Conservation (phyloP, 768 basidiomycete species). For the Lyophyllum decastes region DNA sequence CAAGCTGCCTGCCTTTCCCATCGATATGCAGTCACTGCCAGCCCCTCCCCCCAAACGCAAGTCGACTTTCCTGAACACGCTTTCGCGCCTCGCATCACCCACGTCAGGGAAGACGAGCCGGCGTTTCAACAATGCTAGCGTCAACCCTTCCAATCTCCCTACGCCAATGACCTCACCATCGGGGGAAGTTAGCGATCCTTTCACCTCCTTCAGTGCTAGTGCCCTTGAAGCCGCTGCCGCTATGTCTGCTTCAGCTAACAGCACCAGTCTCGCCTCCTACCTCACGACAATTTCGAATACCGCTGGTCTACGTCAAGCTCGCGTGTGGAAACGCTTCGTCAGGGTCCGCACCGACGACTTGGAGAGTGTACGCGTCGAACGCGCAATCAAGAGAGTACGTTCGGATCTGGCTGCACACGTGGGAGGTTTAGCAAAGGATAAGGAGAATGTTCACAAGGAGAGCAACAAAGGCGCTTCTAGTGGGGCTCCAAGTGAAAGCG, state of each 20-base stretch:
- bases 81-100: constrained; percentile 81
- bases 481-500: constrained; percentile 19
- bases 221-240: constrained; percentile 28
- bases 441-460: constrained; percentile 27
- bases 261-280: constrained; percentile 75
- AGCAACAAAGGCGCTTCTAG: constrained; percentile 14
- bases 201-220: constrained; percentile 41
- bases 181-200: constrained; percentile 63
- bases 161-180: constrained; percentile 54
- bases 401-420: constrained; percentile 82
- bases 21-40: constrained; percentile 56
- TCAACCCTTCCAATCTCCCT: constrained; percentile 34
- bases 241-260: constrained; percentile 45
- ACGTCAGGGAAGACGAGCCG: constrained; percentile 52
- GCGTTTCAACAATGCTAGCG: constrained; percentile 35
- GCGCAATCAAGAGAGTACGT: constrained; percentile 84
- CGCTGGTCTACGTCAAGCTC: constrained; percentile 57
- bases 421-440: constrained; percentile 33
- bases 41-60: constrained; percentile 67
- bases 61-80: constrained; percentile 83
- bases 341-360: constrained; percentile 85
- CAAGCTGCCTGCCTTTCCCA: constrained; percentile 62
- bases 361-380: constrained; percentile 83
- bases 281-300: constrained; percentile 79
- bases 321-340: constrained; percentile 85